Percentiles rank a stretch among this genome's conserved stretches.
Conservation (phyloP, 2,329 filamentous ascomycete genomes). For the Hymenoscyphus fraxineus region DNA sequence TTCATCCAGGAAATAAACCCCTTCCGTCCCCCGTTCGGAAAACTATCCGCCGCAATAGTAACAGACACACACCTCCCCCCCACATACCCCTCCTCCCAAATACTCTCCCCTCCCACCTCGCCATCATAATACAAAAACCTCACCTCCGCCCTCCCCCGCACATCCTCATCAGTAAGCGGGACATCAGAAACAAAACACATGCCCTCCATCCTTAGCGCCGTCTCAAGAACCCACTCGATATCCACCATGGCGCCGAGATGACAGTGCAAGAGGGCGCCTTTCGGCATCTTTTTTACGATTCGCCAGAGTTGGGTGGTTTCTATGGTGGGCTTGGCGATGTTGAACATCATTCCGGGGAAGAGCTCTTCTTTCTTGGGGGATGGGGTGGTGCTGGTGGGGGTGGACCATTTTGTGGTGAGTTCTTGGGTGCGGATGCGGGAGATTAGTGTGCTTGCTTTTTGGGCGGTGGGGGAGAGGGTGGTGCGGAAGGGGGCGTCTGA, state of each 20-base stretch:
- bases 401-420: constrained; percentile 69
- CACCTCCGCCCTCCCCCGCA: constrained; percentile 51
- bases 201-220: constrained; percentile 66
- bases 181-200: constrained; percentile 62
- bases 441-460: constrained; percentile 72
- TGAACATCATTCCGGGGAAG: constrained; percentile 88
- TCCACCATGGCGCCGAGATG: constrained; percentile 88
- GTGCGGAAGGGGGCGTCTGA: constrained; percentile 63
- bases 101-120: constrained; percentile 35
- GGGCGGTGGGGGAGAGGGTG: constrained; percentile 71
- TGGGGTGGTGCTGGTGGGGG: constrained; percentile 62
- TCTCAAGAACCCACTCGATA: constrained; percentile 69
- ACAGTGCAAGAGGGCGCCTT: constrained; percentile 80
- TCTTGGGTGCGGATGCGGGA: constrained; percentile 73
- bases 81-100: constrained; percentile 64
- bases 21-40: constrained; percentile 56
- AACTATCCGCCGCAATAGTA: constrained; percentile 65
- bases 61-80: constrained; percentile 36
- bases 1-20: constrained; percentile 75
- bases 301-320: constrained; percentile 77
- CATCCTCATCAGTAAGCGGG: constrained; percentile 48
- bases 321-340: constrained; percentile 73
- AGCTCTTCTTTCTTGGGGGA: constrained; percentile 59
- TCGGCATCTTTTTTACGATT: constrained; percentile 80
- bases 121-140: constrained; percentile 51